A percentile compares a stretch with the other conserved stretches of the same genome.
phyloP scores from a whole-genome alignment of 352 stramenopile species.

The Pythium grandisporangium region DNA sequence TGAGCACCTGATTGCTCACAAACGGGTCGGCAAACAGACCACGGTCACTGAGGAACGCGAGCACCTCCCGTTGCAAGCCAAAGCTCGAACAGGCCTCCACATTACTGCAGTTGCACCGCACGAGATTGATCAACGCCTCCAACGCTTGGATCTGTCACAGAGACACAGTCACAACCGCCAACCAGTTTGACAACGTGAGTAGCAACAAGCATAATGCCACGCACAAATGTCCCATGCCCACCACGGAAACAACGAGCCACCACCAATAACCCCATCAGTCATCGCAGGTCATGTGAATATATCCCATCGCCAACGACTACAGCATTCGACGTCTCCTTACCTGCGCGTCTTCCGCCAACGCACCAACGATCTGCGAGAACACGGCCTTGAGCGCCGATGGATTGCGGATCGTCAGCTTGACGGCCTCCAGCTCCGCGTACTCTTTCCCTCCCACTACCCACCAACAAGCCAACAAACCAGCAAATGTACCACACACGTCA shows the following conservation, averaged over 20 bases:
- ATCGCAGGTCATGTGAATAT: neutral
- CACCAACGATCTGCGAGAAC: slow-evolving; percentile 57
- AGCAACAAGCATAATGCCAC: too few relatives aligned
- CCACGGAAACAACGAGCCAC: too few relatives aligned
- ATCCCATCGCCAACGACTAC: neutral
- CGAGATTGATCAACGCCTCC: slow-evolving; percentile 67
- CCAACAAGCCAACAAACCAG: slow-evolving; percentile 1
- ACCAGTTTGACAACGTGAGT: too few relatives aligned
- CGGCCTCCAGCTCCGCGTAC: slow-evolving; percentile 46
- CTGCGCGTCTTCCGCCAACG: slow-evolving; percentile 58
- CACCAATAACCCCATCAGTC: too few relatives aligned
- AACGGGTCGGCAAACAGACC: slow-evolving; percentile 52
- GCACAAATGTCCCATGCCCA: neutral
- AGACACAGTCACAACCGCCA: too few relatives aligned
- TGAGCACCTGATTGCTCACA: slow-evolving; percentile 51
- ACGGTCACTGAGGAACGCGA: slow-evolving; percentile 59
- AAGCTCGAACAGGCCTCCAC: slow-evolving; percentile 61
- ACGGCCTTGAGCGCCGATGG: slow-evolving; percentile 45
- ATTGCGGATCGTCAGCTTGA: slow-evolving; percentile 55
- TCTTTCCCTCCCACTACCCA: slow-evolving; percentile 48
- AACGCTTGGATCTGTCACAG: slow-evolving; percentile 32
- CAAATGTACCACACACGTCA: too few relatives aligned
- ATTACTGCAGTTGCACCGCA: slow-evolving; percentile 68
- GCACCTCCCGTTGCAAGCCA: slow-evolving; percentile 64
- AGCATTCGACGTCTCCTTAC: slow-evolving; percentile 4